A percentile compares a stretch with the other conserved stretches of the same genome.
phyloP scores from a whole-genome alignment of 805 yeast species.

The Ogataea zsoltii region DNA sequence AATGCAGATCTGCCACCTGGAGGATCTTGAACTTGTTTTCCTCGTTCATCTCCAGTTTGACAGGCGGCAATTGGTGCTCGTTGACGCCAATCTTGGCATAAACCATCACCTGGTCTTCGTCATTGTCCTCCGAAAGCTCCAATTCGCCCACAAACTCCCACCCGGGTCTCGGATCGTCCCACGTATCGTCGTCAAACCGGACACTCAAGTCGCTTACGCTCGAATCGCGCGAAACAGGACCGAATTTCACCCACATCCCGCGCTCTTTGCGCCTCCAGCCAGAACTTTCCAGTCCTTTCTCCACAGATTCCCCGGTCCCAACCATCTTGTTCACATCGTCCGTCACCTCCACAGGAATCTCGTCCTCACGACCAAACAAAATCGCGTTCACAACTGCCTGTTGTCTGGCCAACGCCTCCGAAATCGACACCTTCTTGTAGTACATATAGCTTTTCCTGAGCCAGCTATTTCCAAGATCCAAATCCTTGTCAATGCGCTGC shows the following conservation, averaged over 20 bases:
- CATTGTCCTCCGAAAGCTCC: neutral
- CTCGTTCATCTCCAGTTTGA: constrained; percentile 12
- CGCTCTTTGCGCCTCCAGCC: constrained; percentile 50
- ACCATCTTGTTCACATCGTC: constrained; percentile 6
- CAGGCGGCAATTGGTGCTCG: constrained; percentile 4
- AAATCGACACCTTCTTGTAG: constrained; percentile 13
- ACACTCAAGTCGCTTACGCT: constrained; percentile 64
- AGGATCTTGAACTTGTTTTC: constrained; percentile 69
- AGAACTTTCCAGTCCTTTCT: constrained; percentile 9
- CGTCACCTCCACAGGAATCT: constrained; percentile 10
- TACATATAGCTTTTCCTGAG: constrained; percentile 15
- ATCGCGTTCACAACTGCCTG: constrained; percentile 16
- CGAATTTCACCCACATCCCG: constrained; percentile 65
- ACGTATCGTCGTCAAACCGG: constrained; percentile 71
- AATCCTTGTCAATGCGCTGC: constrained; percentile 25
- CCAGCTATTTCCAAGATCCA: constrained; percentile 15
- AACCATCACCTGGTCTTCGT: constrained; percentile 30
- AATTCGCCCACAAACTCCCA: constrained; percentile 11
- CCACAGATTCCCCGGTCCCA: neutral
- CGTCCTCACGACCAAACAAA: constrained; percentile 4
- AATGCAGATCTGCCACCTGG: constrained; percentile 91
- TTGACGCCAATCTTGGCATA: constrained; percentile 34
- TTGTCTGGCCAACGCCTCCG: constrained; percentile 9
- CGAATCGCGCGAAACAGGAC: constrained; percentile 32
- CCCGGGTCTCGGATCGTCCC: constrained; percentile 40